These are phyloP conservation scores for Gillenia trifoliata DNA, from an alignment of 306 rosid genomes.

Conservation along the genomic window DNA sequence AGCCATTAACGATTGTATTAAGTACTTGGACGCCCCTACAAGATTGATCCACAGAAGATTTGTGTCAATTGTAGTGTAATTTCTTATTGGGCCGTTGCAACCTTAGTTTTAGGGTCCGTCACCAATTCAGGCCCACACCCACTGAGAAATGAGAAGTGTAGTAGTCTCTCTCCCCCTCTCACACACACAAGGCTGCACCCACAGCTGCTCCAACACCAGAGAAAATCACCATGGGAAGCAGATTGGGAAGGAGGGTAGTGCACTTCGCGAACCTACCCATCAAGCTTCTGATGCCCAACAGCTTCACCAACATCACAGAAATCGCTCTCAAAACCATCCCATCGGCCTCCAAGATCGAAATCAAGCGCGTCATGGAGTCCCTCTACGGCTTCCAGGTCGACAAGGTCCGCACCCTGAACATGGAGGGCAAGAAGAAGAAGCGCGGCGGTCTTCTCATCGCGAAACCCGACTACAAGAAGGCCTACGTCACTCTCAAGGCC, in stretches of 20 bases:
- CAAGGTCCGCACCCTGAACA: slow-evolving; percentile 73
- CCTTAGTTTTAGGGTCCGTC: background rate
- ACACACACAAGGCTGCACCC: no score
- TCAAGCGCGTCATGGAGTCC: slow-evolving; percentile 61
- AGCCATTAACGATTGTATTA: no score
- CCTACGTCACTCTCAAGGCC: slow-evolving; percentile 62
- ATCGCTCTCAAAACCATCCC: slow-evolving; percentile 78
- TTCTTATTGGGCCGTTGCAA: background rate
- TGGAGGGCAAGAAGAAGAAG: slow-evolving; percentile 81
- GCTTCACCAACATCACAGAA: slow-evolving; percentile 47
- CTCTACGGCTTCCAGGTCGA: slow-evolving; percentile 70
- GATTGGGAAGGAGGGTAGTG: slow-evolving; percentile 56
- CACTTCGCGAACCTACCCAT: slow-evolving; percentile 60
- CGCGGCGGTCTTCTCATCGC: slow-evolving; percentile 49
- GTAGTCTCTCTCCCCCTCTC: background rate
- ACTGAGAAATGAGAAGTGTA: background rate
- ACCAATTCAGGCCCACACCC: background rate
- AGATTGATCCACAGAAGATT: no score
- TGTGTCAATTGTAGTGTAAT: no score
- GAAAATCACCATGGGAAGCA: slow-evolving; percentile 42
- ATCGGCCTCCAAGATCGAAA: slow-evolving; percentile 77
- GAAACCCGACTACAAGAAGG: slow-evolving; percentile 84
- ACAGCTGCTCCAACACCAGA: no score
- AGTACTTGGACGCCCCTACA: no score
- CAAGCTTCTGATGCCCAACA: slow-evolving; percentile 59